Evolutionary conservation across 2,329 filamentous ascomycete species (phyloP).

Genomic region (Penicillium sp.): DNA sequence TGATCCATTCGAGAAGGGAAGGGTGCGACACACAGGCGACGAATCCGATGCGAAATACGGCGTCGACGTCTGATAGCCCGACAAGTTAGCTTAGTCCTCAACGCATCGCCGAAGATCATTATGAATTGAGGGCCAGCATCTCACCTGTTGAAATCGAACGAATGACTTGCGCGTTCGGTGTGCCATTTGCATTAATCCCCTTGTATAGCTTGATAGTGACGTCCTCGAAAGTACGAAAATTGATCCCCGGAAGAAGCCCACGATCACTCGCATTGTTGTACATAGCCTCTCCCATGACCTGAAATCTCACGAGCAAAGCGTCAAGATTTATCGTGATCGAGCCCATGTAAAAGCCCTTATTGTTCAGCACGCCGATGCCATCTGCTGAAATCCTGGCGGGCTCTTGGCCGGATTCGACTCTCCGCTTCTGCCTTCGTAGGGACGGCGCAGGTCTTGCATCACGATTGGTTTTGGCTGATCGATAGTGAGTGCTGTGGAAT

Average conservation of each 20-base stretch:
- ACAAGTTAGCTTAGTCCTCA: background rate
- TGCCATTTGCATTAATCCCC: background rate
- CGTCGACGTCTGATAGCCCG: slow-evolving; percentile 24
- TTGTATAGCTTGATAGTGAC: slow-evolving; percentile 19
- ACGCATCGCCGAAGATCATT: too few species aligned
- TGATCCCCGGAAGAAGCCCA: slow-evolving; percentile 11
- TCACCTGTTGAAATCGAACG: slow-evolving; percentile 23
- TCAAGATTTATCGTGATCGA: background rate
- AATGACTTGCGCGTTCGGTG: slow-evolving; percentile 16
- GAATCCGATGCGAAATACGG: slow-evolving; percentile 29
- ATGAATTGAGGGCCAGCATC: background rate
- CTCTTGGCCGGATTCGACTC: background rate
- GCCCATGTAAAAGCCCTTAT: background rate
- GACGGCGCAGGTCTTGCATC: slow-evolving; percentile 1
- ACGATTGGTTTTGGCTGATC: background rate
- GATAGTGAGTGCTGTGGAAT: slow-evolving; percentile 16
- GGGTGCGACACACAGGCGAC: slow-evolving; percentile 6
- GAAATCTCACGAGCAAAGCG: background rate
- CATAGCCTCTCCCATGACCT: background rate
- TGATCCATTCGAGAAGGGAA: slow-evolving; percentile 23
- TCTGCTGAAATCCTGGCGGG: background rate
- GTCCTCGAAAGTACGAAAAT: slow-evolving; percentile 18
- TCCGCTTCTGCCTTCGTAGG: background rate
- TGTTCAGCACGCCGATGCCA: background rate
- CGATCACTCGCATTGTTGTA: slow-evolving; percentile 7